Base-by-base conservation (phyloP, 2,329 filamentous ascomycete genomes). In the Moelleriella libera region DNA sequence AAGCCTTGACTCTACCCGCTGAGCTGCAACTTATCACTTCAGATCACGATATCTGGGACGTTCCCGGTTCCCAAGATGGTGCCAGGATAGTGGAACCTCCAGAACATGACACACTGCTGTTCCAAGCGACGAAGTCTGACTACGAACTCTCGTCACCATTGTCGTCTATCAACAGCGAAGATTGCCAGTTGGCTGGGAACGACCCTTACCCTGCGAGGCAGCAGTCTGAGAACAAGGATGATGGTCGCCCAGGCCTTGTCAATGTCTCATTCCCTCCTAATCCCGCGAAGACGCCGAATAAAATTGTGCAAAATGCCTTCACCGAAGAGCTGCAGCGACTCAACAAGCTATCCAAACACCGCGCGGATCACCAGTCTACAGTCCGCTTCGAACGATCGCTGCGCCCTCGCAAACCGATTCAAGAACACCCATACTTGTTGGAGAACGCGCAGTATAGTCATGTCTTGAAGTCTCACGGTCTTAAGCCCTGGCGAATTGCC, bases 361-460 rank as follows among this genome's bases (percentile, higher is more conserved):
- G 14, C 5, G 7, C 10, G 14, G 14, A n/a, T 14, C 40, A 21
- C 11, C 40, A n/a, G 14, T n/a, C 54, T 10, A 55, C 60, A 5
- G 55, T 65, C 30, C 63, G 61, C 10, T 60, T 66, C 43, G 66
- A 69, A 50, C 68, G 75, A 34, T 76, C 71, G 4, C 61, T 80
- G n/a, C 68, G 76, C 6, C 74, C 75, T 1, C 69, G 76, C 21
- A 80, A 79, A 50, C 75, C 75, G 1, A 80, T 80, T 6, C 76
- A 80, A 55, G 67, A 79, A 54, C 75, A 78, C 43, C 76, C 76
- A 4, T 80, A 80, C 51, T 60, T 73, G 5, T 61, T 79, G 4
- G 76, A 80, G 51, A 73, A 69, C 55, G 74, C 68, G 0, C 68
- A 71, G 30, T 79, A 78, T 56, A 71, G 69, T 47, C 72, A 62